These are phyloP conservation scores for Sporodiniella umbellata DNA, from an alignment of 371 early-diverging fungal genomes.

Conservation along the genomic window DNA sequence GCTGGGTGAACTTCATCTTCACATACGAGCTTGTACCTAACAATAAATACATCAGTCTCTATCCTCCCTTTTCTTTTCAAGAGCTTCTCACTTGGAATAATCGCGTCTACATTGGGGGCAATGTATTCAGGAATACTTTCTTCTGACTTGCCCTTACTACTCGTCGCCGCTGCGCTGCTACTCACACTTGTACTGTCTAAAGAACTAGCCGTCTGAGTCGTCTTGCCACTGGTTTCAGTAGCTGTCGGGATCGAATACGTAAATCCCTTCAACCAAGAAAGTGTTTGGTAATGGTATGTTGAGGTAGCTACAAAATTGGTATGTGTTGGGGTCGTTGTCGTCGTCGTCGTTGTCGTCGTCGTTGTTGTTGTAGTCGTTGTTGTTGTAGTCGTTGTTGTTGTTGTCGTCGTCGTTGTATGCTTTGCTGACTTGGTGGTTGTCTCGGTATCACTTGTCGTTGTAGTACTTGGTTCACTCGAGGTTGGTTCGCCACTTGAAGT, in stretches of 20 bases:
- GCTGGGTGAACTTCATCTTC: conserved; percentile 37
- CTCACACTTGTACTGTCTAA: too few relatives aligned
- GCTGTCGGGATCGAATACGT: conserved; percentile 5
- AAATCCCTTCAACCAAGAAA: conserved; percentile 17
- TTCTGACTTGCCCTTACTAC: not conserved
- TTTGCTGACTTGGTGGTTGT: not conserved
- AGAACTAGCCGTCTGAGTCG: too few relatives aligned
- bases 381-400: not conserved
- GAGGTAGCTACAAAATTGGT: conserved; percentile 20
- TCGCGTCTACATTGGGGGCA: conserved; percentile 45
- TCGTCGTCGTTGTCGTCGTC: conserved; percentile 1
- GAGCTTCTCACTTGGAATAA: conserved; percentile 42
- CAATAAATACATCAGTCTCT: too few relatives aligned
- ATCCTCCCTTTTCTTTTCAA: too few relatives aligned
- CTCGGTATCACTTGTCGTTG: not conserved
- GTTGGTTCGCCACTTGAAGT: not conserved
- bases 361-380: not conserved
- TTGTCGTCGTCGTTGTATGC: conserved; percentile 1
- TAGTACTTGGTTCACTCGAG: not conserved
- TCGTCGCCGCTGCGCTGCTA: not conserved
- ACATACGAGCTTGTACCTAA: conserved; percentile 30
- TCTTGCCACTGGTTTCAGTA: not conserved
- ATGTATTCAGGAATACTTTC: conserved; percentile 35
- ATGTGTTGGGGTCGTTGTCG: not conserved
- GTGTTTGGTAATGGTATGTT: conserved; percentile 27